These are phyloP conservation scores for Candida chilensis DNA, from an alignment of 805 yeast genomes.

Conservation along the genomic window DNA sequence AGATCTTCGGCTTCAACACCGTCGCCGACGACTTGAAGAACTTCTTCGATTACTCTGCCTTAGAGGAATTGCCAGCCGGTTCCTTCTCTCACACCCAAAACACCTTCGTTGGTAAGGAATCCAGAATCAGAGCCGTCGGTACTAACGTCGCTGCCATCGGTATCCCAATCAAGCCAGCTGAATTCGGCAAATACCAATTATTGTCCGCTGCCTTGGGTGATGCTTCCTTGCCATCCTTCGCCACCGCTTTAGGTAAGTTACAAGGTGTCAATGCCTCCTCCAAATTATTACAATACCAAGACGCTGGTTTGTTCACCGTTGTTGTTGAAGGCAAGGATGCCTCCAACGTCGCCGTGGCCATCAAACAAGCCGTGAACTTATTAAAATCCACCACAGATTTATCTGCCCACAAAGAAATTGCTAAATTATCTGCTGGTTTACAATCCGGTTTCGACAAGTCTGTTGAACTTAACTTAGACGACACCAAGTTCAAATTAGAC, in stretches of 20 bases:
- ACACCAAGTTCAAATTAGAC: conserved; percentile 43
- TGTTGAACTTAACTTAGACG: not conserved
- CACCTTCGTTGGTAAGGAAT: conserved; percentile 54
- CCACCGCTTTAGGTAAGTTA: conserved; percentile 37
- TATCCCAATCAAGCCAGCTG: conserved; percentile 60
- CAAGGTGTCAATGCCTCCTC: conserved; percentile 37
- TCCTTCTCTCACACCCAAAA: conserved; percentile 32
- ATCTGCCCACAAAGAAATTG: conserved; percentile 37
- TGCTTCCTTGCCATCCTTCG: conserved; percentile 47
- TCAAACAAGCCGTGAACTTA: conserved; percentile 47
- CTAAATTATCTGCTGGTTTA: conserved; percentile 31
- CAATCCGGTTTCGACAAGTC: conserved; percentile 19
- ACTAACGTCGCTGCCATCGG: conserved; percentile 72
- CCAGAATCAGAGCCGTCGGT: conserved; percentile 57
- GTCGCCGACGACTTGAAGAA: conserved; percentile 57
- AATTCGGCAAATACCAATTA: conserved; percentile 59
- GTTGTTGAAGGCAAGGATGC: conserved; percentile 54
- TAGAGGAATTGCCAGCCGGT: conserved; percentile 57
- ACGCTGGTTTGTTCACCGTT: conserved; percentile 74
- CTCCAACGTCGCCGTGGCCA: conserved; percentile 46
- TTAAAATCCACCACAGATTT: conserved; percentile 38
- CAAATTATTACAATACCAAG: conserved; percentile 56
- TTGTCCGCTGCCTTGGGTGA: conserved; percentile 62
- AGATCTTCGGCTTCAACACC: conserved; percentile 68
- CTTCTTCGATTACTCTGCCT: conserved; percentile 59